phyloP scores from a whole-genome alignment of 129 eudicot genomes.

The Escallonia rubra region DNA sequence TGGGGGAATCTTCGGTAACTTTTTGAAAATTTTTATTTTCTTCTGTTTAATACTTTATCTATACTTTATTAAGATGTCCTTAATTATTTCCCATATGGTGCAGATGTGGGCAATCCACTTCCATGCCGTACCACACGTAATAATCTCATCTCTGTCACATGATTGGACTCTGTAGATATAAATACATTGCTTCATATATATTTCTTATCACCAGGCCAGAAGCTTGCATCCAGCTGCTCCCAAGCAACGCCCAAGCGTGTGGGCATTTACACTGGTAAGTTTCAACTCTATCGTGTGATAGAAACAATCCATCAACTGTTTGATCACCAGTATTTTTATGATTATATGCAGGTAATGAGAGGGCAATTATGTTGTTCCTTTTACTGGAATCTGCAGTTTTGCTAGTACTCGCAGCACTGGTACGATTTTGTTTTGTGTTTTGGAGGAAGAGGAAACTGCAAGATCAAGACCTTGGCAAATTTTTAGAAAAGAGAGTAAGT shows the following conservation, averaged over 20 bases:
- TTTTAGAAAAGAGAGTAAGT: conserved; percentile 89
- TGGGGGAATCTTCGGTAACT: no score
- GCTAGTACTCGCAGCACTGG: conserved; percentile 51
- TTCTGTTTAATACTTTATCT: no score
- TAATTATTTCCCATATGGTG: conserved; percentile 15
- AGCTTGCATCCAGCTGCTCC: conserved; percentile 70
- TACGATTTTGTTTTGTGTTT: conserved; percentile 74
- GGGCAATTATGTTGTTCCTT: conserved; percentile 61
- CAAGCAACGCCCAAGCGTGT: conserved; percentile 38
- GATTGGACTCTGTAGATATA: no score
- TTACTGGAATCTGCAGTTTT: conserved; percentile 55
- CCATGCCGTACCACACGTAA: conserved; percentile 74
- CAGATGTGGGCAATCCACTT: conserved; percentile 80
- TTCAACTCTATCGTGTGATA: not conserved
- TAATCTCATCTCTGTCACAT: conserved; percentile 6
- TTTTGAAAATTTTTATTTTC: no score
- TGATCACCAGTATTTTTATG: not conserved
- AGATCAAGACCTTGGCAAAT: conserved; percentile 64
- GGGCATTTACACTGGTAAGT: conserved; percentile 58
- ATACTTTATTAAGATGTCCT: no score
- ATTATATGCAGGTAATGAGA: conserved; percentile 56
- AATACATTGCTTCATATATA: not conserved
- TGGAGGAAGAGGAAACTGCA: conserved; percentile 89
- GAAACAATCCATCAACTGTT: no score
- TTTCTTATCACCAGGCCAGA: conserved; percentile 43